Base-by-base conservation (phyloP, 805 yeast species). In the Ogataea methanolica region DNA sequence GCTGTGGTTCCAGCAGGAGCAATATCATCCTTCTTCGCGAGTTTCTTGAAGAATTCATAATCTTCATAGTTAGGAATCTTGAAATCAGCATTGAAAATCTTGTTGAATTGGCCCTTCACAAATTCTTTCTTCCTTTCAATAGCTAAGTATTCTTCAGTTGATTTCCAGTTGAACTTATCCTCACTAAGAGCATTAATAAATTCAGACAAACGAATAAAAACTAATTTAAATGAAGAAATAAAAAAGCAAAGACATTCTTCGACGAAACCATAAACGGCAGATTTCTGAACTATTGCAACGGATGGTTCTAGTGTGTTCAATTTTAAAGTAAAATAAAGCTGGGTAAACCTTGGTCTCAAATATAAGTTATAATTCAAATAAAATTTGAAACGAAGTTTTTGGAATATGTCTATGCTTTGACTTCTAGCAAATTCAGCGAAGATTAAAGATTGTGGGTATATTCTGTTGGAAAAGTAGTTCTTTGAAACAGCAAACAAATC, bases 71-170 rank as follows among this genome's bases (percentile, higher is more conserved):
- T 52, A 29, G 62, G 61, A 17, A 63, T 56, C 43, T 65, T 57
- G 52, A 63, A 58, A 29, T 60, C 61, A 21, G 65, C 61, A 44
- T 54, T 55, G 43, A 61, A 51, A 16, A 63, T 39, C 49, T 60
- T 63, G 50, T 63, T 61, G 45, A 63, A 59, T 51, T 63, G 68
- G 19, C 52, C 54, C 44, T 58, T 60, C 43, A 68, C 45, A 48
- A 67, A 68, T 33, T 64, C 55, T 44, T 56, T 57, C 54, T 66
- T 67, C 36, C 45, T 51, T 50, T 68, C 68, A 19, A 66, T 49
- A 14, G 55, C 43, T 51, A 54, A 54, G 42, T 59, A 64, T 35
- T 56, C 57, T n/a, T 57, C 56, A 21, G 64, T 55, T 16, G 54
- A 50, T 39, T 56, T 62, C 47, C 57, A 57, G 29, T 51, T 55